Conservation (phyloP, 2,329 filamentous ascomycete species). For the Arthrobotrys sinensis region DNA sequence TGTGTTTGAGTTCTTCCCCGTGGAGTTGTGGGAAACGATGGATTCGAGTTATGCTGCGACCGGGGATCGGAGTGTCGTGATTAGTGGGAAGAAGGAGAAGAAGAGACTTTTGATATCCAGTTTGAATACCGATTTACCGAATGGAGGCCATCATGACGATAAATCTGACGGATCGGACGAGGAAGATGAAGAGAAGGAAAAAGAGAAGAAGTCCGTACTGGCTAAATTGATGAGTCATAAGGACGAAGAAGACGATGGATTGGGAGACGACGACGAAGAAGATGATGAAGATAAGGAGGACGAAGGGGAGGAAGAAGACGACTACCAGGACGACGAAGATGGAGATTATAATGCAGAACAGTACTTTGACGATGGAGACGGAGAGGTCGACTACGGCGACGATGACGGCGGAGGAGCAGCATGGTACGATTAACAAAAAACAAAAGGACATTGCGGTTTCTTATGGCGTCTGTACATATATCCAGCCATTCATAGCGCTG, state of each 20-base stretch:
- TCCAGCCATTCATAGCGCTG: background rate
- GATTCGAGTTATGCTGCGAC: slow-evolving; percentile 58
- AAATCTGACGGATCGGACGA: slow-evolving; percentile 66
- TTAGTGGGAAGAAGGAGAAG: slow-evolving; percentile 61
- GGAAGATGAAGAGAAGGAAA: slow-evolving; percentile 64
- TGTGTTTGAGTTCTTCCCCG: slow-evolving; percentile 64
- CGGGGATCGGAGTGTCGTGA: slow-evolving; percentile 61
- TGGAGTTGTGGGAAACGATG: slow-evolving; percentile 63
- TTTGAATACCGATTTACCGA: slow-evolving; percentile 61
- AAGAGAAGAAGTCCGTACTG: slow-evolving; percentile 61
- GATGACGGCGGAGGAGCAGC: slow-evolving; percentile 63
- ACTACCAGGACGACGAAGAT: slow-evolving; percentile 65
- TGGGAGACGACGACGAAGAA: slow-evolving; percentile 65
- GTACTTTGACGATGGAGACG: slow-evolving; percentile 64
- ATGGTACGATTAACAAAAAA: slow-evolving; percentile 62
- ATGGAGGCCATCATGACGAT: slow-evolving; percentile 60
- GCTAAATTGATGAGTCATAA: slow-evolving; percentile 57
- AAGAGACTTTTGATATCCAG: slow-evolving; percentile 63
- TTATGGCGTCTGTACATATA: background rate
- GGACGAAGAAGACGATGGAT: slow-evolving; percentile 48
- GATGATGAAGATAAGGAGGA: slow-evolving; percentile 63
- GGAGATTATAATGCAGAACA: slow-evolving; percentile 65
- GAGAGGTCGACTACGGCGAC: slow-evolving; percentile 63
- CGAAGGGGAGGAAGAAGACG: slow-evolving; percentile 63
- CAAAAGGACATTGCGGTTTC: background rate